Evolutionary conservation across 129 eudicot genomes (phyloP).

Genomic region (Lactuca sativa): DNA sequence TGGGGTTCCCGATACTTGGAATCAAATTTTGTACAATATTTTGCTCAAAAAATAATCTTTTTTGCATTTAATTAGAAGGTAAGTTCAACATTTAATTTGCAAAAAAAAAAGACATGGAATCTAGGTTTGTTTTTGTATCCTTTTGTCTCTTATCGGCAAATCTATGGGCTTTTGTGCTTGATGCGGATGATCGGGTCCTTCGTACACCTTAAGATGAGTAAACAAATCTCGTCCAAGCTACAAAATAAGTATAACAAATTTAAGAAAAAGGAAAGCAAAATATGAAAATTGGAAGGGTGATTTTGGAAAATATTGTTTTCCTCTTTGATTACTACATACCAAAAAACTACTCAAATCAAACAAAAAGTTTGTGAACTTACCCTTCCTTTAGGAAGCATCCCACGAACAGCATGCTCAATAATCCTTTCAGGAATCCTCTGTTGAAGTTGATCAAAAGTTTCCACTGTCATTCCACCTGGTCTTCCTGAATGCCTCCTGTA

Average conservation of each 20-base stretch:
- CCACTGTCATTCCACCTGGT: constrained; percentile 98
- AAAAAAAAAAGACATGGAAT: constrained; percentile 17
- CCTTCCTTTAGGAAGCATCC: constrained; percentile 98
- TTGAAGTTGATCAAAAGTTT: constrained; percentile 93
- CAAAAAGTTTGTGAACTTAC: constrained; percentile 45
- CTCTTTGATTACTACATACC: too few relatives aligned
- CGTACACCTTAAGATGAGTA: constrained; percentile 91
- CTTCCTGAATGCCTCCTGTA: constrained; percentile 98
- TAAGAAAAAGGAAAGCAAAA: not conserved
- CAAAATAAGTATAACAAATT: constrained; percentile 28
- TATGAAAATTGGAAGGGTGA: not conserved
- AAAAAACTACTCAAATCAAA: not conserved
- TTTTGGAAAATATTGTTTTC: not conserved
- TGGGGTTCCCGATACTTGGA: constrained; percentile 86
- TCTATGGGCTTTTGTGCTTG: constrained; percentile 81
- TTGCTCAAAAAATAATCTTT: constrained; percentile 33
- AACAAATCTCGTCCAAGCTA: constrained; percentile 93
- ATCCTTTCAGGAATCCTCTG: constrained; percentile 94
- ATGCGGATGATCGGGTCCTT: constrained; percentile 86
- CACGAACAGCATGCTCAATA: constrained; percentile 93
- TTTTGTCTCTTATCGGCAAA: constrained; percentile 84
- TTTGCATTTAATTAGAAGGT: constrained; percentile 5
- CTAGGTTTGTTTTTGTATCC: constrained; percentile 64
- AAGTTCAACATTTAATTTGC: constrained; percentile 6
- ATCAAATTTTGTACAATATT: constrained; percentile 60